A percentile compares a stretch with the other conserved stretches of the same genome.
Evolutionary conservation across 495 filamentous ascomycete species (phyloP).

Genomic region (Xylaria venustula): DNA sequence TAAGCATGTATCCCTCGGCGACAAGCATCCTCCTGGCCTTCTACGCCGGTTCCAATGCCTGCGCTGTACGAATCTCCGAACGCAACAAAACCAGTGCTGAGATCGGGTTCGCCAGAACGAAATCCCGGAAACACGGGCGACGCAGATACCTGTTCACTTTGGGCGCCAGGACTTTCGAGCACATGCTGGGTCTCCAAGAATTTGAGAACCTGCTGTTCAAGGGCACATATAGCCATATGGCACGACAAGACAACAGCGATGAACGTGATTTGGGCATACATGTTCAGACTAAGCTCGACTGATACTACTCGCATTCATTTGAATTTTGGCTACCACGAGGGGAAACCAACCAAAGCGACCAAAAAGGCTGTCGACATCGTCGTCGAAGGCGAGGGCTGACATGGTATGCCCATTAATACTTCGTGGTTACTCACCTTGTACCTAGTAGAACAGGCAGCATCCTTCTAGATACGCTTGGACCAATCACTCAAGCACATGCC

Average conservation of each 20-base stretch:
- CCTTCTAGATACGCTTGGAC: background rate
- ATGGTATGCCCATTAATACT: no score
- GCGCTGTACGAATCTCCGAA: constrained; percentile 51
- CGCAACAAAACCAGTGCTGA: constrained; percentile 33
- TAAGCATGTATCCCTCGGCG: constrained; percentile 38
- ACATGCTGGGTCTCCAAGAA: background rate
- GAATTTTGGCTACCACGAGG: background rate
- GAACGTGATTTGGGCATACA: background rate
- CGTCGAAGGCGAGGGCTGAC: no score
- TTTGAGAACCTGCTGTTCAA: background rate
- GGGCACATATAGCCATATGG: background rate
- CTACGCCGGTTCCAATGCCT: constrained; percentile 44
- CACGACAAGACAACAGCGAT: background rate
- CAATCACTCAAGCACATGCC: constrained; percentile 5
- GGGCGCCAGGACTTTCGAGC: background rate
- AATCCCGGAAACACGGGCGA: background rate
- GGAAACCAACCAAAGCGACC: no score
- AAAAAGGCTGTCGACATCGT: no score
- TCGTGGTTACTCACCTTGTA: no score
- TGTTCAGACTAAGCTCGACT: background rate
- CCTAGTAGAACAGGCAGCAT: background rate
- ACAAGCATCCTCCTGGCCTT: constrained; percentile 40
- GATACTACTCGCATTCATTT: background rate
- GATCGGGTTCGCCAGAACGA: background rate
- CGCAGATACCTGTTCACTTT: background rate